A percentile compares a stretch with the other conserved stretches of the same genome.
phyloP scores from a whole-genome alignment of 495 filamentous ascomycete genomes.

The Melanomma pulvis-pyrius region DNA sequence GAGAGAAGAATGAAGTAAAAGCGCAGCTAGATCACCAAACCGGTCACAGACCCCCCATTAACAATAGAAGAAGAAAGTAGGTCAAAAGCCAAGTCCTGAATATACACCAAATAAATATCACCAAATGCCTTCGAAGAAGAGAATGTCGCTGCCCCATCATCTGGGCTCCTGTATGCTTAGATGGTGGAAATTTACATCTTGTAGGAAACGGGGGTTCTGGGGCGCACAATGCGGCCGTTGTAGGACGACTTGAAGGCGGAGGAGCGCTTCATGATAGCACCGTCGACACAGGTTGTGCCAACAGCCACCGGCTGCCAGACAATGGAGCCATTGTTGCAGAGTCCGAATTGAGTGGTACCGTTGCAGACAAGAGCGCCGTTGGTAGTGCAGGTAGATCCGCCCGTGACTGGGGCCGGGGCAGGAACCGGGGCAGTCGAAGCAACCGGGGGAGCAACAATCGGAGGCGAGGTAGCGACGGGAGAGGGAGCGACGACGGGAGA shows the following conservation, averaged over 20 bases:
- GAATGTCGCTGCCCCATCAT: background rate
- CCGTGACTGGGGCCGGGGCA: constrained; percentile 20
- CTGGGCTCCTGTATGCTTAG: background rate
- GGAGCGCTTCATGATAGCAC: constrained; percentile 31
- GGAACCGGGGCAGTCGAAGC: constrained; percentile 19
- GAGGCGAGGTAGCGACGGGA: background rate
- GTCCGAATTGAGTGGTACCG: constrained; percentile 37
- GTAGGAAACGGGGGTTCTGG: constrained; percentile 7
- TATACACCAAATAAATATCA: constrained; percentile 7
- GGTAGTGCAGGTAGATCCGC: constrained; percentile 28
- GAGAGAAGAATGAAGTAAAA: background rate
- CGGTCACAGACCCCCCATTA: background rate
- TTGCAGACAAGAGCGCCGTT: constrained; percentile 40
- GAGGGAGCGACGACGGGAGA: constrained; percentile 31
- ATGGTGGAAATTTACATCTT: constrained; percentile 1
- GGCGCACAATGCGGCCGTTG: constrained; percentile 23
- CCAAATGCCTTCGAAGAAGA: background rate
- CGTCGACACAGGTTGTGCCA: constrained; percentile 41
- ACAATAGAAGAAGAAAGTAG: background rate
- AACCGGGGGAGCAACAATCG: constrained; percentile 14
- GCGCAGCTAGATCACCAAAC: background rate
- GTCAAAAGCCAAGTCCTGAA: constrained; percentile 3
- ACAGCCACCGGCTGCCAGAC: constrained; percentile 40
- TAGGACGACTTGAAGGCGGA: background rate
- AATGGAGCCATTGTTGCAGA: constrained; percentile 41